These are phyloP conservation scores for Ogataea allantospora DNA, from an alignment of 805 yeast genomes.

Conservation along the genomic window DNA sequence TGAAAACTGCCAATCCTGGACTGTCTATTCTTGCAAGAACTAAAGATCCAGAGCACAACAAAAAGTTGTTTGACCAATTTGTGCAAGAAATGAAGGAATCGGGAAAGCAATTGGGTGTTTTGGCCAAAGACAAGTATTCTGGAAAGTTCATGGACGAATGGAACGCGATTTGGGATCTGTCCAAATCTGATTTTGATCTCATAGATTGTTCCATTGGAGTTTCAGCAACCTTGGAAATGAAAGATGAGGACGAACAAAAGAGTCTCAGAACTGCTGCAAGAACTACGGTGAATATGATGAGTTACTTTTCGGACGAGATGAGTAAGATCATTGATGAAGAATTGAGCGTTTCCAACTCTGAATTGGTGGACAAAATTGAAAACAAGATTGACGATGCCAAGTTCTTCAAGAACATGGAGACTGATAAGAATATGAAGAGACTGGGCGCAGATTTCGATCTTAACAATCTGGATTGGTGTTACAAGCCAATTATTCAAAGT, in stretches of 20 bases:
- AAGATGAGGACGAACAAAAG: conserved; percentile 76
- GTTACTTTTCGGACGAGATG: conserved; percentile 83
- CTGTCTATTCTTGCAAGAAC: conserved; percentile 67
- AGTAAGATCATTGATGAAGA: conserved; percentile 86
- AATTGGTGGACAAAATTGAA: conserved; percentile 74
- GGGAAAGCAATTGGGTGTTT: conserved; percentile 55
- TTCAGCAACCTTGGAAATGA: conserved; percentile 62
- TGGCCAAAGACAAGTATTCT: conserved; percentile 71
- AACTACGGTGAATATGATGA: conserved; percentile 77
- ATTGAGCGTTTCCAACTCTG: conserved; percentile 65
- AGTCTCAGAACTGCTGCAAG: conserved; percentile 68
- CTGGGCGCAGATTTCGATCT: conserved; percentile 71
- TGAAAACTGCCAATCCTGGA: conserved; percentile 44
- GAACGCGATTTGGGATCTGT: conserved; percentile 43
- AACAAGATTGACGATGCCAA: conserved; percentile 76
- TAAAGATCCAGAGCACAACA: conserved; percentile 78
- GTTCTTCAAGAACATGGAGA: conserved; percentile 54
- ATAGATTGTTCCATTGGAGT: conserved; percentile 54
- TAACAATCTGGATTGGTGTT: conserved; percentile 85
- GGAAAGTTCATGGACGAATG: conserved; percentile 88
- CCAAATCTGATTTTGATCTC: conserved; percentile 39
- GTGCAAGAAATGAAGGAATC: conserved; percentile 42
- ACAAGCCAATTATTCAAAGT: conserved; percentile 86
- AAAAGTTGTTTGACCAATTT: conserved; percentile 59
- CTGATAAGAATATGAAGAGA: conserved; percentile 48